A percentile compares a stretch with the other conserved stretches of the same genome.
Evolutionary conservation across 1,284 basidiomycete genomes (phyloP).

Genomic region (Golubevia sp.): DNA sequence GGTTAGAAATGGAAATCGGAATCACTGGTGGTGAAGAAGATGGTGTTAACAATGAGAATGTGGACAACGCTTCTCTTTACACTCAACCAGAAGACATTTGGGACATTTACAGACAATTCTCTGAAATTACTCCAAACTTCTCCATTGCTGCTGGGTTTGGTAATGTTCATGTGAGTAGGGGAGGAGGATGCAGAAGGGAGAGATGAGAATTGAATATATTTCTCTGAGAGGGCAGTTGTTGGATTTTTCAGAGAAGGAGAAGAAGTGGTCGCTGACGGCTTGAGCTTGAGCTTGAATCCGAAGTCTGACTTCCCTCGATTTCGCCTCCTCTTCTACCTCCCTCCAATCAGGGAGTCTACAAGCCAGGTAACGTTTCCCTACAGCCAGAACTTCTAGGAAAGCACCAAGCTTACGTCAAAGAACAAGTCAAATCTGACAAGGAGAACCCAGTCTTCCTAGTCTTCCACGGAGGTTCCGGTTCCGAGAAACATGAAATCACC

Average conservation of each 20-base stretch:
- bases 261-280: too few species aligned
- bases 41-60: conserved; percentile 77
- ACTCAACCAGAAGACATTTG: conserved; percentile 97
- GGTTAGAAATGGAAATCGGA: conserved; percentile 99
- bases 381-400: conserved; percentile 88
- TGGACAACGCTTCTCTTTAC: conserved; percentile 92
- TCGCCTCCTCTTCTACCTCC: too few species aligned
- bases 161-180: conserved; percentile 75
- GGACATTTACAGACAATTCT: conserved; percentile 85
- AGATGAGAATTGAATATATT: background rate
- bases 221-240: too few species aligned
- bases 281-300: too few species aligned
- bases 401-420: conserved; percentile 81
- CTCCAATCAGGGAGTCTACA: conserved; percentile 48
- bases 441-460: conserved; percentile 79
- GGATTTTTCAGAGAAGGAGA: too few species aligned
- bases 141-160: conserved; percentile 95
- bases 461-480: conserved; percentile 99
- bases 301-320: too few species aligned
- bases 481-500: conserved; percentile 92
- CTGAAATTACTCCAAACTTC: conserved; percentile 88
- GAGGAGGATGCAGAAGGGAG: background rate
- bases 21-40: conserved; percentile 99
- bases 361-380: conserved; percentile 72
- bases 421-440: conserved; percentile 71